These are phyloP conservation scores for Macadamia integrifolia DNA, from an alignment of 164 flowering plant genomes.

Conservation along the genomic window DNA sequence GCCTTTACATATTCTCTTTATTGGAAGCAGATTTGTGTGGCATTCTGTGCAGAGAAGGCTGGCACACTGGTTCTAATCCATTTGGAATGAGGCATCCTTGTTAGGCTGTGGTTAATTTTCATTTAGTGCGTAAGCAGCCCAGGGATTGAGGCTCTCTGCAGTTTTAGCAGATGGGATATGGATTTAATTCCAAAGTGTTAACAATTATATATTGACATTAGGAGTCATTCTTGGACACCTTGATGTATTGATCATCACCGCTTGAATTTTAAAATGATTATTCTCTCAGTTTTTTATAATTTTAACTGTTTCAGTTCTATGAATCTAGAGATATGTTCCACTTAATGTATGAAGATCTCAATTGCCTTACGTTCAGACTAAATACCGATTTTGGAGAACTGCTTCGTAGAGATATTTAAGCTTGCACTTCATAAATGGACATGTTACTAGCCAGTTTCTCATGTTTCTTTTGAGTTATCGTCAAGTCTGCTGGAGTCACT, in stretches of 20 bases:
- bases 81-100: too few relatives aligned
- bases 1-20: too few relatives aligned
- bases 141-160: not conserved
- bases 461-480: not conserved
- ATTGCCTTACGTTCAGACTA: not conserved
- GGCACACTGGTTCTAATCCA: too few relatives aligned
- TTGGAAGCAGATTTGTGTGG: too few relatives aligned
- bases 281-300: too few relatives aligned
- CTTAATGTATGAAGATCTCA: not conserved
- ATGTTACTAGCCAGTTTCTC: not conserved
- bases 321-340: not conserved
- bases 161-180: not conserved
- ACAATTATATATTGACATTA: not conserved
- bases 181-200: not conserved
- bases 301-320: not conserved
- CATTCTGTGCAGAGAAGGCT: too few relatives aligned
- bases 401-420: not conserved
- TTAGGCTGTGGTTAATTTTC: not conserved
- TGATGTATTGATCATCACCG: not conserved
- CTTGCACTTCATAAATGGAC: not conserved
- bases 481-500: not conserved
- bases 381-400: not conserved
- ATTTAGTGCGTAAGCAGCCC: not conserved
- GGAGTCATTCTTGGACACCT: not conserved
- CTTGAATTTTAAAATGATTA: not conserved